Conservation (phyloP, 331 rosid species). For the Quercus tomentella region DNA sequence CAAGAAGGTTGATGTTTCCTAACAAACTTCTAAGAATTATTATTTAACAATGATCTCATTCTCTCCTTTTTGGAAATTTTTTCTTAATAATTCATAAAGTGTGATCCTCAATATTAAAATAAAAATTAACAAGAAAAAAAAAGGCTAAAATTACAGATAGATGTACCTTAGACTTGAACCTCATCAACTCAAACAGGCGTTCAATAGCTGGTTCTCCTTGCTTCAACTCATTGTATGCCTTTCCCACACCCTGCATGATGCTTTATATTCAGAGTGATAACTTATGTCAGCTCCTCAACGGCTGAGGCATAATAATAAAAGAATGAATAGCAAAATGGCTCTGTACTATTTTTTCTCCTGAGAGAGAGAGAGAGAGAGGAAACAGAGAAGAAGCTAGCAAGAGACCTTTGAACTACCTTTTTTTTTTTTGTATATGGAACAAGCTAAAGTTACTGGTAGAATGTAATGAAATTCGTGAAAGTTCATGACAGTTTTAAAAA, state of each 20-base stretch:
- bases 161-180: constrained; percentile 57
- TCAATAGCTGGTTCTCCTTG: constrained; percentile 91
- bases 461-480: neutral
- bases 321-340: neutral
- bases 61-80: neutral
- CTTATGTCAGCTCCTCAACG: constrained; percentile 45
- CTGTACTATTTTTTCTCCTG: neutral
- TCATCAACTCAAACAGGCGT: constrained; percentile 67
- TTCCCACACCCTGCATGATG: constrained; percentile 83
- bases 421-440: neutral
- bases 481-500: neutral
- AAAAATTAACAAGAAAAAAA: neutral
- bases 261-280: constrained; percentile 55
- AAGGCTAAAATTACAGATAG: neutral
- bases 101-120: constrained; percentile 2
- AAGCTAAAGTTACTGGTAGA: neutral
- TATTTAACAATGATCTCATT: neutral
- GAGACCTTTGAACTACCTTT: neutral
- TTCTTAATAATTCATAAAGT: neutral
- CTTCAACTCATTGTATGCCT: constrained; percentile 86
- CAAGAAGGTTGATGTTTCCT: neutral
- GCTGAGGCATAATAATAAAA: constrained; percentile 35
- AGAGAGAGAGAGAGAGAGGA: neutral
- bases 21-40: neutral
- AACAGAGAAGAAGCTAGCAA: neutral